These are phyloP conservation scores for Daphne laureola DNA, from an alignment of 441 rosid genomes.

Conservation along the genomic window DNA sequence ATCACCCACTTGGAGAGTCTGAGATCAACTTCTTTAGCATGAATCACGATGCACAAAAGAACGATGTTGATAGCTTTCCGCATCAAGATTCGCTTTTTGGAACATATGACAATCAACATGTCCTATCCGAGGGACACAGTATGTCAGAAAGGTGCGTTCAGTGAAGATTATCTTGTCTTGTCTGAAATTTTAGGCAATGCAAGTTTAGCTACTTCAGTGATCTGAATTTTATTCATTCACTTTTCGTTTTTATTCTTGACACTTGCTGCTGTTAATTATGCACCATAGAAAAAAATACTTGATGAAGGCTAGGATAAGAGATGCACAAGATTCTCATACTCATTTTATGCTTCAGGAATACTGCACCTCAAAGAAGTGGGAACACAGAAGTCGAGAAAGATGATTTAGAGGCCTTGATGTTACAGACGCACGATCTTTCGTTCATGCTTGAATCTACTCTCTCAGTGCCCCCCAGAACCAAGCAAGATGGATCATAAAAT, in stretches of 20 bases:
- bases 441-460: slow-evolving; percentile 70
- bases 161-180: too few species aligned
- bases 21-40: slow-evolving; percentile 30
- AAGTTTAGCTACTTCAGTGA: too few species aligned
- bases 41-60: slow-evolving; percentile 19
- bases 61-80: slow-evolving; percentile 27
- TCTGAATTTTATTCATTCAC: too few species aligned
- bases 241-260: too few species aligned
- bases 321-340: not conserved
- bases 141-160: slow-evolving; percentile 52
- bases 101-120: slow-evolving; percentile 22
- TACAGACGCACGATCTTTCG: slow-evolving; percentile 83
- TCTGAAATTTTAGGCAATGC: too few species aligned
- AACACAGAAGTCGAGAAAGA: slow-evolving; percentile 21
- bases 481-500: slow-evolving; percentile 12
- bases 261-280: not conserved
- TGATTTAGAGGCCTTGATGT: slow-evolving; percentile 40
- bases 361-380: slow-evolving; percentile 18
- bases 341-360: slow-evolving; percentile 26
- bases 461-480: slow-evolving; percentile 36
- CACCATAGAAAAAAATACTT: not conserved
- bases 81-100: slow-evolving; percentile 37
- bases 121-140: slow-evolving; percentile 24
- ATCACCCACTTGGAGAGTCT: slow-evolving; percentile 24
- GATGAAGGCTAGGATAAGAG: not conserved